Evolutionary conservation across 306 rosid species (phyloP), one percentile per base, ranked within the genome.

Genomic region (Vigna mungo): DNA sequence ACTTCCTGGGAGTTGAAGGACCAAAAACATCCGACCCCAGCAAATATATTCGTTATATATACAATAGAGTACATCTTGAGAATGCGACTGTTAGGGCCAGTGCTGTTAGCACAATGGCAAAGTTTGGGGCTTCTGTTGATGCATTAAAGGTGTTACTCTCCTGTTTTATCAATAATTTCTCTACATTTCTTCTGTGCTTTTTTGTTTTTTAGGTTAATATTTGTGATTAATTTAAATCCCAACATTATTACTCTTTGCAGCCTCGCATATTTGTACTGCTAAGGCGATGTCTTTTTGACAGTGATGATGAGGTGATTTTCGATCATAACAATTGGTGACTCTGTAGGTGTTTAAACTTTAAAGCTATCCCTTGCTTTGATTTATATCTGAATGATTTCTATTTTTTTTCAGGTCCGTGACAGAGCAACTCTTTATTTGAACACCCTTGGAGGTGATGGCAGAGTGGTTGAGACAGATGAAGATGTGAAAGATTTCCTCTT

Each of bases 1-100:
- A 95, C 86, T 95, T 95, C 83, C 84, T 95, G 84, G 97, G 99
- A 46, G 85, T 92, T 78, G 99, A 95, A 86, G 99, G 99, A 64
- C 99, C 99, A 71, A 95, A 93, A 89, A 92, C 99, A 68, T 86
- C 95, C 15, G 99, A 95, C 85, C 97, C 99, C 65, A 88, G 97
- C 92, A 95, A 95, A 84, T 95, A 92, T 71, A 95, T 92, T 69
- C 92, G 97, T 15, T 95, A 92, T 74, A 95, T 95, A 68, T 95
- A 92, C 85, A 95, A 95, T 67, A 87, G 99, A 72, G 97, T 95
- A 39, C 99, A 95, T 90, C 99, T 95, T 82, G 99, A 95, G 83
- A 95, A 95, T 87, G 96, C 97, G 17, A 95, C 99, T 69, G 99
- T 95, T 41, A 86, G 99, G 78, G 97, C 99, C 61, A 82, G 97